Percentiles rank a stretch among this genome's conserved stretches.
Conservation (phyloP, 495 filamentous ascomycete genomes). For the Cudoniella acicularis region DNA sequence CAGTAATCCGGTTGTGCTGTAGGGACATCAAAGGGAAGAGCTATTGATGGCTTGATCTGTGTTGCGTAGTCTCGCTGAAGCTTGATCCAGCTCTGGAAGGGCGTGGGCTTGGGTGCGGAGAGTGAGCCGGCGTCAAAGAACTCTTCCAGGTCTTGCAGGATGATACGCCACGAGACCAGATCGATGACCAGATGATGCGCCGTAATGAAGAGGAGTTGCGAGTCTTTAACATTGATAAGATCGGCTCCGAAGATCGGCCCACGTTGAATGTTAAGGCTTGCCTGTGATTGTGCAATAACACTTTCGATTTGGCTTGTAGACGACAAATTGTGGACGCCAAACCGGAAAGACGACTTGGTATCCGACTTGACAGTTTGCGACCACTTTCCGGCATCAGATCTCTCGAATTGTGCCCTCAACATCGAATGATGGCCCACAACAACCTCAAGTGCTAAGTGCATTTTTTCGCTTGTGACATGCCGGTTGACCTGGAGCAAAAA, state of each 20-base stretch:
- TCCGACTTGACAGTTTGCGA: slow-evolving; percentile 27
- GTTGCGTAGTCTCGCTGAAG: slow-evolving; percentile 25
- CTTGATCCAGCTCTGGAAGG: slow-evolving; percentile 60
- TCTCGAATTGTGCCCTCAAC: slow-evolving; percentile 59
- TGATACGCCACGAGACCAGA: slow-evolving; percentile 64
- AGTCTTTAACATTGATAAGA: slow-evolving; percentile 42
- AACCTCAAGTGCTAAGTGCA: slow-evolving; percentile 52
- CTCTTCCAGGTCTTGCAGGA: slow-evolving; percentile 63
- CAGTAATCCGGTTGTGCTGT: slow-evolving; percentile 37
- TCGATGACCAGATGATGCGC: slow-evolving; percentile 67
- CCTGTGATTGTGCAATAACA: background rate
- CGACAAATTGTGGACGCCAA: background rate
- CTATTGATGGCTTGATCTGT: background rate
- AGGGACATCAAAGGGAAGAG: background rate
- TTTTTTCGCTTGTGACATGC: slow-evolving; percentile 39
- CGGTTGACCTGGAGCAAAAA: slow-evolving; percentile 57
- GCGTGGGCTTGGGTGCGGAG: slow-evolving; percentile 34
- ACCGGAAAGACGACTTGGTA: slow-evolving; percentile 8
- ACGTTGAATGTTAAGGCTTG: background rate
- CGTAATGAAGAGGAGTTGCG: slow-evolving; percentile 55
- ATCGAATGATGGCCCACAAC: slow-evolving; percentile 64
- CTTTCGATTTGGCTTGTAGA: background rate
- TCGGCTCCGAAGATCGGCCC: slow-evolving; percentile 11
- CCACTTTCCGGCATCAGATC: slow-evolving; percentile 30
- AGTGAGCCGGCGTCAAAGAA: slow-evolving; percentile 36